These are phyloP conservation scores for Monosporascus sp. DNA, from an alignment of 2,329 filamentous ascomycete species.

Conservation along the genomic window DNA sequence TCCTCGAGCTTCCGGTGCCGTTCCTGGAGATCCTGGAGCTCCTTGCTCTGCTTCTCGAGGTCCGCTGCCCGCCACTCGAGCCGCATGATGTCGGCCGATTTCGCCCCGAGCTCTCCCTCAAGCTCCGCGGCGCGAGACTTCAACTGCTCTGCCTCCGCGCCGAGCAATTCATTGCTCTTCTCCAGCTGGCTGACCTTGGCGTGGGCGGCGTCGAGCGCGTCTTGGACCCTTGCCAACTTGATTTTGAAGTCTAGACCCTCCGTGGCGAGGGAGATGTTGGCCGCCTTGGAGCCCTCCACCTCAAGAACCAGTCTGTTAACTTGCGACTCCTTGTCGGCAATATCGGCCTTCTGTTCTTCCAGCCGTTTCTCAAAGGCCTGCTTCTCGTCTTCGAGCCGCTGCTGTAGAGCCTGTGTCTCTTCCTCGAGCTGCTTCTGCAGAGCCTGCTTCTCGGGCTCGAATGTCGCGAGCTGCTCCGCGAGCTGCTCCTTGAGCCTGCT, in stretches of 20 bases:
- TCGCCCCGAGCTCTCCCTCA: not conserved
- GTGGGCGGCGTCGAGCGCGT: conserved; percentile 16
- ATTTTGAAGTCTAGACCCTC: conserved; percentile 18
- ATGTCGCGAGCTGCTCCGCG: conserved; percentile 9
- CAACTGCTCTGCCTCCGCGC: conserved; percentile 19
- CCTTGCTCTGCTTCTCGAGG: conserved; percentile 10
- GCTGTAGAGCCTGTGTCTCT: conserved; percentile 9
- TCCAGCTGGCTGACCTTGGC: conserved; percentile 16
- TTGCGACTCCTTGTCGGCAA: conserved; percentile 20
- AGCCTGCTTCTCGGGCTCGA: conserved; percentile 6
- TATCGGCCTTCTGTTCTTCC: conserved; percentile 14
- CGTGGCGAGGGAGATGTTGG: conserved; percentile 23
- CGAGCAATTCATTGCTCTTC: conserved; percentile 16
- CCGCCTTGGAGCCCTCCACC: conserved; percentile 22
- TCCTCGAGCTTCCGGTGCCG: conserved; percentile 20
- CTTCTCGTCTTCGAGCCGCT: conserved; percentile 14
- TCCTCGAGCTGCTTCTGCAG: conserved; percentile 1
- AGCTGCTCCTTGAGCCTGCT: conserved; percentile 11
- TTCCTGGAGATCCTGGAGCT: conserved; percentile 19
- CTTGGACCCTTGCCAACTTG: conserved; percentile 13
- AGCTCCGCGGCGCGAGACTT: conserved; percentile 9
- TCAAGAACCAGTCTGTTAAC: conserved; percentile 21
- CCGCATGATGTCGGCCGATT: not conserved
- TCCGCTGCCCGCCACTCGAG: conserved; percentile 5
- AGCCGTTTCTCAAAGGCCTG: conserved; percentile 16